Conservation (phyloP, 2,329 filamentous ascomycete genomes). For the Colletotrichum orbiculare region DNA sequence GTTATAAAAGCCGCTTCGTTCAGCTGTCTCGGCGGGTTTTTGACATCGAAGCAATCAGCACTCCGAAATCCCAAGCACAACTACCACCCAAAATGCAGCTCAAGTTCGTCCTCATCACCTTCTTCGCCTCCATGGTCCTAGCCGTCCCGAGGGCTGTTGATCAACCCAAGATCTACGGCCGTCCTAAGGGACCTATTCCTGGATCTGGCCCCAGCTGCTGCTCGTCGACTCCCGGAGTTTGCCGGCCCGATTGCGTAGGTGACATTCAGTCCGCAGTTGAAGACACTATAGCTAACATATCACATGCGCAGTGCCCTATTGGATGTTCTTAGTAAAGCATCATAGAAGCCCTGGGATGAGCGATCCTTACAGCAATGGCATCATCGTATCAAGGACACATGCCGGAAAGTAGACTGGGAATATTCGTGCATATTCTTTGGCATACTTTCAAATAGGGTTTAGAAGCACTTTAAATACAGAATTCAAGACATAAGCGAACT, state of each 20-base stretch:
- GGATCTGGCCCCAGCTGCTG: conserved; percentile 1
- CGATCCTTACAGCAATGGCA: too few relatives aligned
- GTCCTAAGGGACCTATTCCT: background rate
- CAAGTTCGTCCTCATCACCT: background rate
- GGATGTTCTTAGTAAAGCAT: background rate
- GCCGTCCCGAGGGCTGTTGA: background rate
- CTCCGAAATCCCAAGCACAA: too few relatives aligned
- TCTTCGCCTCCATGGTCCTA: background rate
- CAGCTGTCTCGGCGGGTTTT: too few relatives aligned
- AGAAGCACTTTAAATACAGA: too few relatives aligned
- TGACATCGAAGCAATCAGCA: too few relatives aligned
- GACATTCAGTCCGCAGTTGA: background rate
- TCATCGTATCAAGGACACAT: too few relatives aligned
- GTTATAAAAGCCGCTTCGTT: too few relatives aligned
- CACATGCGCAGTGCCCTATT: background rate
- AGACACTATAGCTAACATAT: background rate
- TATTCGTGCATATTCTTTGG: too few relatives aligned
- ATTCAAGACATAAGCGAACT: too few relatives aligned
- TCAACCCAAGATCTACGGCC: background rate
- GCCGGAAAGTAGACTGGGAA: too few relatives aligned
- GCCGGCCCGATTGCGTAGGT: background rate
- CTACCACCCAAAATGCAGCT: background rate
- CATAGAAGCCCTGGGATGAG: too few relatives aligned
- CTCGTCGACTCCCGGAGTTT: background rate
- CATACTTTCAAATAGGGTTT: too few relatives aligned